These are phyloP conservation scores for Colletotrichum spinosum DNA, from an alignment of 2,329 filamentous ascomycete species.

Conservation along the genomic window DNA sequence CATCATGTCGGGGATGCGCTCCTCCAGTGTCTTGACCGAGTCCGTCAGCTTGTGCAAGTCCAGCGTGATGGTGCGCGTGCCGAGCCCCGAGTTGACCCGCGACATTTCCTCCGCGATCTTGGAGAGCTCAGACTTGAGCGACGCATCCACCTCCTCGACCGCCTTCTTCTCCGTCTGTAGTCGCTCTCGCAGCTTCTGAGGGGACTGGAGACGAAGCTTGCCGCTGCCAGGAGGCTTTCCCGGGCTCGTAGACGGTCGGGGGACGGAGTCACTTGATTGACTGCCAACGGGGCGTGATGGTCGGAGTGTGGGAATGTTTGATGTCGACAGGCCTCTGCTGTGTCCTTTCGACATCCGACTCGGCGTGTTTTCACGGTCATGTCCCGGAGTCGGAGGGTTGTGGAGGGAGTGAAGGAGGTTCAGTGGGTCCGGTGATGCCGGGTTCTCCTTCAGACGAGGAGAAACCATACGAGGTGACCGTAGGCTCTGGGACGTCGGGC, in stretches of 20 bases:
- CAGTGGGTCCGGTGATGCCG: constrained; percentile 37
- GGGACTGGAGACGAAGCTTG: constrained; percentile 76
- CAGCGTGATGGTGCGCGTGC: constrained; percentile 48
- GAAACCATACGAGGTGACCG: constrained; percentile 50
- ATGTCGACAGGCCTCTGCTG: constrained; percentile 63
- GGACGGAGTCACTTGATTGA: constrained; percentile 41
- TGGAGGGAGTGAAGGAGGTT: constrained; percentile 20
- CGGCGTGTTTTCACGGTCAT: constrained; percentile 28
- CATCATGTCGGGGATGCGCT: constrained; percentile 70
- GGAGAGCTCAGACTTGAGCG: constrained; percentile 79
- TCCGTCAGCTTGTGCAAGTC: constrained; percentile 64
- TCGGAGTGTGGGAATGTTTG: constrained; percentile 66
- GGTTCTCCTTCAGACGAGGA: constrained; percentile 60
- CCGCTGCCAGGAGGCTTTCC: constrained; percentile 54
- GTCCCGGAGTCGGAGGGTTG: constrained; percentile 2
- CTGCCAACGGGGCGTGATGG: constrained; percentile 49
- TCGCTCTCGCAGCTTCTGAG: constrained; percentile 84
- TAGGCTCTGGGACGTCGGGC: constrained; percentile 55
- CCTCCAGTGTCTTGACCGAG: constrained; percentile 75
- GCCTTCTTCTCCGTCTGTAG: constrained; percentile 84
- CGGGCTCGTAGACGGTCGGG: constrained; percentile 47
- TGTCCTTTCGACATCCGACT: constrained; percentile 46
- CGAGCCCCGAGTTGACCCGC: constrained; percentile 58
- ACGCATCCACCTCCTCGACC: constrained; percentile 76
- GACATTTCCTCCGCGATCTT: constrained; percentile 86